Base-by-base conservation (phyloP, 2,329 filamentous ascomycete species). In the Gremmenia infestans region DNA sequence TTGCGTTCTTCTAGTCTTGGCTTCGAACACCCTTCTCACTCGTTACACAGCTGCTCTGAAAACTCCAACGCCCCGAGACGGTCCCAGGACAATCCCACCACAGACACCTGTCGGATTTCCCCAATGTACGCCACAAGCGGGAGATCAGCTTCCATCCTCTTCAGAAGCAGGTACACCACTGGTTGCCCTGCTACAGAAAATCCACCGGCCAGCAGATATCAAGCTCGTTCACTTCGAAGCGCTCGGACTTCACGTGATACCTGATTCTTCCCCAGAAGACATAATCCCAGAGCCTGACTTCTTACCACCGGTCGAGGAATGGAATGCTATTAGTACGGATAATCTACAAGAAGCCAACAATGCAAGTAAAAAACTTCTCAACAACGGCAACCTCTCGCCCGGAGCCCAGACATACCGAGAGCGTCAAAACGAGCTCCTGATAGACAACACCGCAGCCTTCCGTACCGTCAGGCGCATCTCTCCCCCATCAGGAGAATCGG, bases 401-500 rank as follows among this genome's bases (percentile, higher is more conserved):
- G 82, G 83, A 39, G 79, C 78, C 50, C 76, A 79, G 53, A 75
- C 78, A 42, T 87, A 84, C 60, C 67, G 80, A 9, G 83, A 87
- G 58, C 79, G 82, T 52, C 76, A 75, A 62, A 76, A 74, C 39
- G 82, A 86, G 70, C 75, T 87, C 7, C 78, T 76, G 15, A 76
- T 77, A 52, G 62, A 72, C 23, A 87, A 87, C 59, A 76, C 80
- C 43, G 74, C 78, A 42, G 83, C 83, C 7, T 87, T 84, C 66
- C 79, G 82, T 25, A 81, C 81, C 1, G 78, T 86, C 53, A 78
- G 82, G 23, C 78, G 83, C 46, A 72, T 85, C n/a, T 75, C 77
- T 5, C 72, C 80, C 0, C 75, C 76, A 36, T 76, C 76, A 42
- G 83, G 82, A 42, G 77, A 78, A 63, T 71, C 75, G 47, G 73